Percentiles rank a stretch among this genome's conserved stretches.
Conservation (phyloP, 306 rosid species). For the Rubus idaeus region DNA sequence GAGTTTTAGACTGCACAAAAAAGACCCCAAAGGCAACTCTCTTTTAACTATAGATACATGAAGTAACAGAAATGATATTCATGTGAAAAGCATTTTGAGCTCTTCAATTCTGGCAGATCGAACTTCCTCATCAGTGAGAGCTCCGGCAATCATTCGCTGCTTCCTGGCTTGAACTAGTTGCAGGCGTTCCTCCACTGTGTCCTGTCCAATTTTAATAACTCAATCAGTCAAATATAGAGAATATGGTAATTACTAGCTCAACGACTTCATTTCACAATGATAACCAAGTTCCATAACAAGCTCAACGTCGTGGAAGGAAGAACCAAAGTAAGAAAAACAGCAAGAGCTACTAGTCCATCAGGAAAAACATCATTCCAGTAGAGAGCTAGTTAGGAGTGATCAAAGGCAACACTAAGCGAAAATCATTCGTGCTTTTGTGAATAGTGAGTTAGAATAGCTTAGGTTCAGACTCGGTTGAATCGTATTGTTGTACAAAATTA, state of each 20-base stretch:
- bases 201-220: constrained; percentile 34
- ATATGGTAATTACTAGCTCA: neutral
- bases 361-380: too few relatives aligned
- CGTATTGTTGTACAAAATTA: neutral
- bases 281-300: neutral
- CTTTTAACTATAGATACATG: neutral
- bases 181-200: constrained; percentile 68
- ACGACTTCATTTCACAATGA: neutral
- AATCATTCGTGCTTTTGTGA: neutral
- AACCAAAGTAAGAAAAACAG: neutral
- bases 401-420: neutral
- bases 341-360: neutral
- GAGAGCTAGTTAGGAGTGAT: neutral
- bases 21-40: constrained; percentile 10
- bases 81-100: constrained; percentile 76
- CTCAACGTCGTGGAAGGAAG: too few relatives aligned
- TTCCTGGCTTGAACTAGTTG: constrained; percentile 76
- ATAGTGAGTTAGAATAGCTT: neutral
- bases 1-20: neutral
- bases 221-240: neutral
- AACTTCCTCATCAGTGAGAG: constrained; percentile 75
- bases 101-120: constrained; percentile 69
- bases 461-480: neutral
- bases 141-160: constrained; percentile 77
- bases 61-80: neutral